Evolutionary conservation across 192 early-diverging fungal genomes (phyloP), one percentile per base, ranked within the genome.

Genomic region (Coemansia sp.): DNA sequence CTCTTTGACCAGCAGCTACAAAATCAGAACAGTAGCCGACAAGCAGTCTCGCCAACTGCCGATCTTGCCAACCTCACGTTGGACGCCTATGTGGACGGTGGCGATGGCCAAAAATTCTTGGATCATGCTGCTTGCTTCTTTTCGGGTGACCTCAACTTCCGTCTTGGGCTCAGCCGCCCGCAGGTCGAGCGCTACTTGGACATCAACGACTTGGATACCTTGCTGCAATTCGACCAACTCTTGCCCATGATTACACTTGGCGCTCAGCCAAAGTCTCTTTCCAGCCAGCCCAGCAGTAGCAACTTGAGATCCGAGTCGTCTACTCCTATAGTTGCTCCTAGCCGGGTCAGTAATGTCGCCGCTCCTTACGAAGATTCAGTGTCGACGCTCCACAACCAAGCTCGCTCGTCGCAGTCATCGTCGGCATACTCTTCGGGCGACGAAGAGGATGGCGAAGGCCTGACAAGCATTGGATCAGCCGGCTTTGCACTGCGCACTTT

Each of bases 61-160:
- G 85, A 87, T 68, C 80, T 96, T 82, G 78, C 69, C 58, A 75
- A 78, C 60, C 62, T 62, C 2, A 34, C 75, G 21, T 77, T 90
- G 21, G 88, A 89, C 53, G 65, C 80, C 7, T 73, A 72, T 74
- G 80, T 74, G 5, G 75, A 88, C 42, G 95, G 94, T 55, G 97
- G 95, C 46, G 95, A 99, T 73, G 97, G 97, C 21, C 84, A 87
- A n/a, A 74, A 87, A 46, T 89, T 94, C 27, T 68, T 95, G 74
- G 94, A 94, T 69, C 91, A 94, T 62, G 89, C 88, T 39, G 71
- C 86, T 25, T 87, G 87, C 63, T 89, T 93, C 76, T 85, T 92
- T 23, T 88, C 89, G n/a, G 95, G 95, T n/a, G 97, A 98, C 75
- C 86, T 97, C 37, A 98, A 98, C 77, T 98, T 97, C 78, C 89